Evolutionary conservation across 2,329 filamentous ascomycete species (phyloP), one percentile per base, ranked within the genome.

Genomic region (Cladosporium sp.): DNA sequence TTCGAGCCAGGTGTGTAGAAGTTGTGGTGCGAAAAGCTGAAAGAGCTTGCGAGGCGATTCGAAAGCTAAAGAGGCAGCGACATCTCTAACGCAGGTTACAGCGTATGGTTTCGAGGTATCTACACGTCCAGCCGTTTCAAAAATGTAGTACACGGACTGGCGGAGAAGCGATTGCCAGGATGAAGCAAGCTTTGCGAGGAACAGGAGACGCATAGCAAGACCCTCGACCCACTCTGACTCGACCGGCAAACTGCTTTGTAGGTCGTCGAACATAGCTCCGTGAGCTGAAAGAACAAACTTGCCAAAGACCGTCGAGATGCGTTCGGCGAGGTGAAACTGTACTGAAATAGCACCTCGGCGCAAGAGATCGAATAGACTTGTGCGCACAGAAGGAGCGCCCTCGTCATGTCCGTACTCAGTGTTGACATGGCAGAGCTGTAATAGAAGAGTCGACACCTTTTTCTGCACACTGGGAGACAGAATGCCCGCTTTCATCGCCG

Each of bases 1-100:
- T 67, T 92, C 88, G 3, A 96, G 85, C 94, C 93, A 99, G 0
- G 93, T 97, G 74, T 92, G 97, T 3, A 98, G 81, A 7, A 99
- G 83, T 73, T 99, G 95, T 2, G 93, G 88, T 7, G 92, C 89
- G 74, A 98, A 99, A 0, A 98, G 81, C 6, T 82, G 82, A 74
- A 99, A 97, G 0, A 99, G 80, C 36, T 89, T 85, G 70, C 84
- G 86, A 0, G 92, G 83, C 53, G 87, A 86, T 26, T 83, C 77
- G 25, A 98, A 83, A 0, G 83, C 79, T 36, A 97, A 84, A 0
- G 84, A 83, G 14, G 76, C 78, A 4, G 93, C 87, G 34, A 97
- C 88, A 14, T 85, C 82, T 5, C 77, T 76, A 51, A 97, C 82
- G 70, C 92, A 96, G 60, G 85, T 85, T 64, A 85, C 86, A 1